These are phyloP conservation scores for Pleurotus platypus DNA, from an alignment of 768 basidiomycete species.

Conservation along the genomic window DNA sequence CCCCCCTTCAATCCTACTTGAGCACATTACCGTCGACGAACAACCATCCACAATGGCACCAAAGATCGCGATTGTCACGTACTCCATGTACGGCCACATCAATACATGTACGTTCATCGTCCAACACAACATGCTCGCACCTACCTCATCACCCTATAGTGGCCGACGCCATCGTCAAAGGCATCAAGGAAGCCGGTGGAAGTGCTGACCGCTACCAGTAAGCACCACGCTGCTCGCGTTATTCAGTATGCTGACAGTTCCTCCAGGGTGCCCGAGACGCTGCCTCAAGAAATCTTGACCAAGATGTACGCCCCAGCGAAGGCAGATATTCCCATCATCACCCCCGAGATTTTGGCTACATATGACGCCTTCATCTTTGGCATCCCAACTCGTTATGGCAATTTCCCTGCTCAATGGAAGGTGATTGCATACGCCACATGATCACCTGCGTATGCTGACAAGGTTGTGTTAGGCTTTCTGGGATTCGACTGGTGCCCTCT, in stretches of 20 bases:
- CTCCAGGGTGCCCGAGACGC: slow-evolving; percentile 59
- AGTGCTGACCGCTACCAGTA: slow-evolving; percentile 38
- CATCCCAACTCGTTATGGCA: slow-evolving; percentile 73
- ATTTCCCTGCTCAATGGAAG: slow-evolving; percentile 71
- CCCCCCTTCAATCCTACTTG: background rate
- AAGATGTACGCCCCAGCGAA: slow-evolving; percentile 63
- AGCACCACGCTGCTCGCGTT: slow-evolving; percentile 6
- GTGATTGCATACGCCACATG: slow-evolving; percentile 16
- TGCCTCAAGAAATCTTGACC: slow-evolving; percentile 51
- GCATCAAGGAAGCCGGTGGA: slow-evolving; percentile 34
- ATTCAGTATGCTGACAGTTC: background rate
- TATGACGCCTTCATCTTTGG: slow-evolving; percentile 71
- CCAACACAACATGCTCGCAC: too few relatives aligned
- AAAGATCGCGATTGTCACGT: slow-evolving; percentile 47
- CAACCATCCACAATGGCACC: slow-evolving; percentile 18
- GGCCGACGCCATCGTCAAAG: slow-evolving; percentile 32
- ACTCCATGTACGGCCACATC: slow-evolving; percentile 56
- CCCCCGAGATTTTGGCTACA: slow-evolving; percentile 40
- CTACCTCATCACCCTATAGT: slow-evolving; percentile 21
- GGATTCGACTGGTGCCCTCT: slow-evolving; percentile 69
- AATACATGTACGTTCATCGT: slow-evolving; percentile 34
- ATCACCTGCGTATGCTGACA: background rate
- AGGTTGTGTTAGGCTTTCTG: slow-evolving; percentile 55
- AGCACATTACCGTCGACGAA: background rate
- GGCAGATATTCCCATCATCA: slow-evolving; percentile 55